Evolutionary conservation across 176 grass and related monocot genomes (phyloP).

Genomic region (Avena sativa): DNA sequence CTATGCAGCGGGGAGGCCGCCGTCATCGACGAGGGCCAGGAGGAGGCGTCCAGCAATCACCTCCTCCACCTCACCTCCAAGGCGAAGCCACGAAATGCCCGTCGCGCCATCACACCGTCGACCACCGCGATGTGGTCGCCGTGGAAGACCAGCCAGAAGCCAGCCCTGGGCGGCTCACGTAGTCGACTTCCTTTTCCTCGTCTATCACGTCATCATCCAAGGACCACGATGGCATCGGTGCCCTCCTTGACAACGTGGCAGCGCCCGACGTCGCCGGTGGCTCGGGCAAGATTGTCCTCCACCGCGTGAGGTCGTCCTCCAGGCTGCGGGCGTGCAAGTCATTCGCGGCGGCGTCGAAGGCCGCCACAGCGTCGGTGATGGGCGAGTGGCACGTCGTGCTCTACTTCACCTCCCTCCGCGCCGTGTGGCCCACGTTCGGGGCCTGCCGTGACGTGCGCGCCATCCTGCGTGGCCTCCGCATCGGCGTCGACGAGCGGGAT

Average conservation of each 20-base stretch:
- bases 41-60: not conserved
- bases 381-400: conserved; percentile 68
- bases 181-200: conserved; percentile 45
- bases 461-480: conserved; percentile 71
- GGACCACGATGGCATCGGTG: conserved; percentile 46
- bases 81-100: conserved; percentile 22
- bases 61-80: conserved; percentile 25
- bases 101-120: not conserved
- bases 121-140: conserved; percentile 49
- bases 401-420: conserved; percentile 90
- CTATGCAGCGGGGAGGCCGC: no score
- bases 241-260: conserved; percentile 44
- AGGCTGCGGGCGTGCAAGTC: conserved; percentile 57
- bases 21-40: no score
- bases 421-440: conserved; percentile 72
- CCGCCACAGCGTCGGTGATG: conserved; percentile 41
- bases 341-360: conserved; percentile 42
- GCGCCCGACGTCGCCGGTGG: not conserved
- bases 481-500: conserved; percentile 88
- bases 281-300: conserved; percentile 29
- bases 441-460: conserved; percentile 66
- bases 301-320: conserved; percentile 41
- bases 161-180: conserved; percentile 41
- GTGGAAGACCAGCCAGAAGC: conserved; percentile 44
- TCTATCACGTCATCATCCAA: conserved; percentile 17